Percentiles rank a stretch among this genome's conserved stretches.
Evolutionary conservation across 2,329 filamentous ascomycete species (phyloP).

Genomic region (Alternaria arbusti): DNA sequence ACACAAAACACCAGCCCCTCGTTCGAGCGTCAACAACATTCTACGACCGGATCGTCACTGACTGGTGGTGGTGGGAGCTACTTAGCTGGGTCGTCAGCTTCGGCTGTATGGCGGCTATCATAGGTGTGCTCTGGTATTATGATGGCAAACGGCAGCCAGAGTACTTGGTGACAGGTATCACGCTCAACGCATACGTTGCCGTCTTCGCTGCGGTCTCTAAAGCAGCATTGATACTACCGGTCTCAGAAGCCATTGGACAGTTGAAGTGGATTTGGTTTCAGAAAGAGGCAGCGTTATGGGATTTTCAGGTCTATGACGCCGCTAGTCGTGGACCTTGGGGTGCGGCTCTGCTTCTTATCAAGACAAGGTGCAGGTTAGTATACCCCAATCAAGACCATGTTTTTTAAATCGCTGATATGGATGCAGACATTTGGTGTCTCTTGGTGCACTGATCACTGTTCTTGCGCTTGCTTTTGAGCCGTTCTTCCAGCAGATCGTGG

Average conservation of each 20-base stretch:
- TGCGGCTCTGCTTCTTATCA: constrained; percentile 22
- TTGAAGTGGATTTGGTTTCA: constrained; percentile 33
- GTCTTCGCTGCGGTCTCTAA: constrained; percentile 27
- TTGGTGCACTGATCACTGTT: constrained; percentile 20
- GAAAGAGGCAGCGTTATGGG: constrained; percentile 13
- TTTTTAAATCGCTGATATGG: no score
- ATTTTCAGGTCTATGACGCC: constrained; percentile 22
- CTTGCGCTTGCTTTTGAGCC: constrained; percentile 24
- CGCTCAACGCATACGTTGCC: constrained; percentile 24
- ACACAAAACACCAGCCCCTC: constrained; percentile 4
- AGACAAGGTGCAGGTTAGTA: constrained; percentile 19
- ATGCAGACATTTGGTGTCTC: neutral
- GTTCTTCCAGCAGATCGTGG: constrained; percentile 26
- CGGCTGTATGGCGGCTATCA: constrained; percentile 16
- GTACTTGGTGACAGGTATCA: constrained; percentile 19
- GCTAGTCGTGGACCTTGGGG: constrained; percentile 28
- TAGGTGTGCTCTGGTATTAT: constrained; percentile 19
- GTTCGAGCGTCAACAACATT: constrained; percentile 18
- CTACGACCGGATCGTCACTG: constrained; percentile 19
- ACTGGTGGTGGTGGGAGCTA: constrained; percentile 31
- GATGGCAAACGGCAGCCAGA: constrained; percentile 20
- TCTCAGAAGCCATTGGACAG: constrained; percentile 29
- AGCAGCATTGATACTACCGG: constrained; percentile 24
- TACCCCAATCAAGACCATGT: neutral
- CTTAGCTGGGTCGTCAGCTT: constrained; percentile 22